Base-by-base conservation (phyloP, 2,329 filamentous ascomycete genomes). In the Ceratocystis lukuohia region DNA sequence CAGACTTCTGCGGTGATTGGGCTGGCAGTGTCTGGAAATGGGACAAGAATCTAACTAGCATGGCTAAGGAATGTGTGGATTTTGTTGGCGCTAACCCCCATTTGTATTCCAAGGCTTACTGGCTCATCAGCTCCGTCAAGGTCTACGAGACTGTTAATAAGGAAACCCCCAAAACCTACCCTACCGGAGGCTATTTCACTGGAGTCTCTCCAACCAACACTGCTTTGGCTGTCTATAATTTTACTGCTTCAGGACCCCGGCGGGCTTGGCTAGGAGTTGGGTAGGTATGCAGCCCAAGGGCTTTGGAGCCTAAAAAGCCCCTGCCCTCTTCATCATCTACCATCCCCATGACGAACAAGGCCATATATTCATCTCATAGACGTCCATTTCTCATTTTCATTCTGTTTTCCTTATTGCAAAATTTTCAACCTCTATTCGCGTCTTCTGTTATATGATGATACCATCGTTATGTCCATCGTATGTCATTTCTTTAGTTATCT, bases 1-100 rank as follows among this genome's bases (percentile, higher is more conserved):
- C 86, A 0, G 88, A 88, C 5, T 90, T 96, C 74, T 96, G 92
- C 75, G 92, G 92, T 22, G 84, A 88, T 72, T 96, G 91, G 91
- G 91, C 91, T 6, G 89, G 89, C 28, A 67, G 69, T 3, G 84
- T 86, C 44, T 96, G 88, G 87, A 71, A 72, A 62, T 72, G 74
- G 41, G 80, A 85, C 68, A 69, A 75, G 3, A 80, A 81, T 56
- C 92, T 88, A 74, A 76, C 80, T 1, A 76, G 80, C 50, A 78
- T 84, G 70, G 88, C 84, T 0, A 69, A 75, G 48, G 86, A 84
- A 0, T 96, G 92, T 78, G 73, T 85, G 33, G 82, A 84, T 28
- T 96, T 84, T 73, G 91, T 96, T 25, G 79, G 80, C 65, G 78
- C 81, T 70, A 88, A 92, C 74, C 88, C 91, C 0, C 72, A 75